Base-by-base conservation (phyloP, 352 stramenopile species). In the Phytophthora pinifolia region DNA sequence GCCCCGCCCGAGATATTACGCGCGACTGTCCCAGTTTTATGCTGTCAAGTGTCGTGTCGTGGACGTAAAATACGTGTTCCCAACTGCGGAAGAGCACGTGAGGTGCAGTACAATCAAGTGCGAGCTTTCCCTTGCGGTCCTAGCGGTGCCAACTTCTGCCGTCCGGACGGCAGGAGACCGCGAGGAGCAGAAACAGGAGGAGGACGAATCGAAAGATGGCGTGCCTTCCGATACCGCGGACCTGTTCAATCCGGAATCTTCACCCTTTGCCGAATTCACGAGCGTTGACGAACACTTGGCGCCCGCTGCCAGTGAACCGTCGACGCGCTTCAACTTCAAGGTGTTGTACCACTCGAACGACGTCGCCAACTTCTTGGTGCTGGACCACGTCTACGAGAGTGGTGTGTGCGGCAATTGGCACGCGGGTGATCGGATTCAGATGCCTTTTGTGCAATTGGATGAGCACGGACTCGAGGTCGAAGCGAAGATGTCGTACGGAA, bases 311-410 rank as follows among this genome's bases (percentile, higher is more conserved):
- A 70, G 65, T n/a, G 62, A 71, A 10, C 53, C 70, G 10, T 76
- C 74, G 9, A 41, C 73, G 39, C 72, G 79, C 12, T 81, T 79
- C 34, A 60, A 59, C 39, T 89, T 96, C 55, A 86, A 83, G 45
- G 30, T 92, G 29, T 29, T 75, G 22, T 89, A 86, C 34, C 85
- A 92, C 35, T 82, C 85, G 6, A 83, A 92, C 54, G 80, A 94
- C 39, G 66, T 89, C 9, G 76, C 85, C 4, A 93, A 94, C 41
- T 96, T 95, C 41, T 43, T 96, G 22, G 70, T 96, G 25, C 59
- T 95, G n/a, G 78, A 93, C 46, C 80, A 94, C 46, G 59, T 78
- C 6, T 95, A 88, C 38, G 83, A 93, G 35, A 85, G 63, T 38
- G 85, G 85, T 13, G 76, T 96, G n/a, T 77, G 70, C n/a, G 71